Evolutionary conservation across 1,139 yeast species (phyloP), one percentile per base, ranked within the genome.

Genomic region (Insectozyma bohioensis): DNA sequence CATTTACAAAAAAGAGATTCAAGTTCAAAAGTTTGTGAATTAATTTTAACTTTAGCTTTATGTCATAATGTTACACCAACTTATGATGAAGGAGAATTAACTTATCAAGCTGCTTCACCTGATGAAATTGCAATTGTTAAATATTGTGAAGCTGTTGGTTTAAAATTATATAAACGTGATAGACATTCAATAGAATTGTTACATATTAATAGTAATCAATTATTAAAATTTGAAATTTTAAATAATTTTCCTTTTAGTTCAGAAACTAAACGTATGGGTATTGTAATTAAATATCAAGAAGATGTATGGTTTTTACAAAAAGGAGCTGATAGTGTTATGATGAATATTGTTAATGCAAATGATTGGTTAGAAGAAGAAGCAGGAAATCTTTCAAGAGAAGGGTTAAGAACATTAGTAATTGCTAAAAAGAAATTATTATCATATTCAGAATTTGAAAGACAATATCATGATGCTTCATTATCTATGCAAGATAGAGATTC

Each of bases 311-410:
- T 94, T 54, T 64, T 84, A 54, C 78, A 85, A 52, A 94, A 94
- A 54, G 99, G 99, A 39, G 99, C 99, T 2, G 99, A 94, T 56
- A 81, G 95, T 0, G 97, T 90, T 8, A 92, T 94, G 97, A 61
- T 77, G n/a, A 69, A 67, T 22, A 86, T 92, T 41, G 97, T 94
- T 8, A 80, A 76, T 46, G 72, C 75, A 25, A 90, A 82, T 53
- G 97, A 92, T 54, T 94, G 99, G 99, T 63, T 94, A 12, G 98
- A 94, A 37, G 99, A 94, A 60, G 99, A 94, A 59, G 86, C 95
- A 0, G 83, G 90, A 13, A 94, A 94, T 51, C 88, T 94, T 97
- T 98, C 98, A 1, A 78, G 98, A 43, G 99, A 94, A 61, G 99
- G 99, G 8, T 69, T 94, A 42, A 77, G 99, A 53, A 94, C 99